Evolutionary conservation across 495 filamentous ascomycete species (phyloP).

Genomic region (Lepraria neglecta): DNA sequence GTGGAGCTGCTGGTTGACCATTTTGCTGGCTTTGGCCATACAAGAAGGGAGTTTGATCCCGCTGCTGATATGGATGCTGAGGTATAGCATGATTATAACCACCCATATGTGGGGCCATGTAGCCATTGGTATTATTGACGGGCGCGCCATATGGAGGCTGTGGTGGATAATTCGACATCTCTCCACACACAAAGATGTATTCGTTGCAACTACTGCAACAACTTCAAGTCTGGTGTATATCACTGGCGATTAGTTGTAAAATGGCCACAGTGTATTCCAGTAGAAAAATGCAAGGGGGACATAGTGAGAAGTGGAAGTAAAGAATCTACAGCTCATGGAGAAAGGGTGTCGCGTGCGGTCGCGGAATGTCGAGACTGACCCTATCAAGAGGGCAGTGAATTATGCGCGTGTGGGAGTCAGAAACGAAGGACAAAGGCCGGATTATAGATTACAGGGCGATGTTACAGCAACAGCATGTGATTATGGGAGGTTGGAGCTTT

Average conservation of each 20-base stretch:
- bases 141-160: conserved; percentile 46
- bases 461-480: background rate
- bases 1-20: background rate
- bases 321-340: conserved; percentile 5
- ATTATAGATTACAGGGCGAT: conserved; percentile 1
- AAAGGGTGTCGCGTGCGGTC: background rate
- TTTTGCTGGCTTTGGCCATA: conserved; percentile 11
- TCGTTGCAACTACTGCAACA: background rate
- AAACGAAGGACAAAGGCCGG: conserved; percentile 6
- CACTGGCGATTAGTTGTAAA: background rate
- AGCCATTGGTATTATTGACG: conserved; percentile 28
- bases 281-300: conserved; percentile 10
- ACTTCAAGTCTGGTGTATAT: background rate
- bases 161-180: conserved; percentile 53
- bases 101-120: conserved; percentile 8
- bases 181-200: background rate
- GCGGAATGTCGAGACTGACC: conserved; percentile 7
- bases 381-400: conserved; percentile 1
- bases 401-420: background rate
- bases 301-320: conserved; percentile 4
- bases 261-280: background rate
- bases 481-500: background rate
- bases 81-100: conserved; percentile 2
- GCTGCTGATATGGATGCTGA: conserved; percentile 17
- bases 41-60: conserved; percentile 1